Evolutionary conservation across 78 protist species (phyloP).

Genomic region (Dictyostelium firmibasis): DNA sequence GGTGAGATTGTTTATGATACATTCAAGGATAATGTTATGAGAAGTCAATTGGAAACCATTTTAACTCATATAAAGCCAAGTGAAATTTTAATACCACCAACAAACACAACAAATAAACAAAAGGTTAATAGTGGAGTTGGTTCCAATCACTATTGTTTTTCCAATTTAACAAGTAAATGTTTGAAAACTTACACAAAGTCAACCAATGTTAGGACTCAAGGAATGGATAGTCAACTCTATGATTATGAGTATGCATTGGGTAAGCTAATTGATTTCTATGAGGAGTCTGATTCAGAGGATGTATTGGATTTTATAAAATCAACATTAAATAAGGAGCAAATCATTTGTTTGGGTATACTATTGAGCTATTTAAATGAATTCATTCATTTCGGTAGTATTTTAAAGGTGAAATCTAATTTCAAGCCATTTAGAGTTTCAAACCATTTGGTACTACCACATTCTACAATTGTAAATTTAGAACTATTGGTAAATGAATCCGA

Average conservation of each 20-base stretch:
- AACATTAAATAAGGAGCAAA: neutral
- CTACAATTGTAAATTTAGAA: slow-evolving; percentile 69
- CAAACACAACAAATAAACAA: neutral
- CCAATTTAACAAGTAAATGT: neutral
- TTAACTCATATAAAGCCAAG: slow-evolving; percentile 64
- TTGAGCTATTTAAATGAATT: slow-evolving; percentile 31
- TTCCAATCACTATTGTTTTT: neutral
- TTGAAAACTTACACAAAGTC: slow-evolving; percentile 24
- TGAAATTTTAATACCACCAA: slow-evolving; percentile 64
- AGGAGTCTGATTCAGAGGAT: neutral
- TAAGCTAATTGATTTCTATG: slow-evolving; percentile 8
- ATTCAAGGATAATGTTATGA: slow-evolving; percentile 51
- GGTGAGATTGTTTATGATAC: slow-evolving; percentile 86
- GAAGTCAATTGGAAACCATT: slow-evolving; percentile 78
- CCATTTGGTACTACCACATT: slow-evolving; percentile 58
- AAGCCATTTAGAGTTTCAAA: slow-evolving; percentile 13
- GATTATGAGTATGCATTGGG: slow-evolving; percentile 25
- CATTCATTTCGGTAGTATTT: slow-evolving; percentile 13
- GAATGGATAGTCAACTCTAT: neutral
- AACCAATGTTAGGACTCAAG: slow-evolving; percentile 54
- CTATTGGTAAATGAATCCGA: slow-evolving; percentile 42
- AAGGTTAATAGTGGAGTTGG: neutral
- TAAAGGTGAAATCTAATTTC: slow-evolving; percentile 35
- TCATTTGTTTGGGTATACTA: slow-evolving; percentile 8
- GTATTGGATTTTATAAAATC: neutral